Base-by-base conservation (phyloP, 306 rosid genomes). In the Senna siamea region DNA sequence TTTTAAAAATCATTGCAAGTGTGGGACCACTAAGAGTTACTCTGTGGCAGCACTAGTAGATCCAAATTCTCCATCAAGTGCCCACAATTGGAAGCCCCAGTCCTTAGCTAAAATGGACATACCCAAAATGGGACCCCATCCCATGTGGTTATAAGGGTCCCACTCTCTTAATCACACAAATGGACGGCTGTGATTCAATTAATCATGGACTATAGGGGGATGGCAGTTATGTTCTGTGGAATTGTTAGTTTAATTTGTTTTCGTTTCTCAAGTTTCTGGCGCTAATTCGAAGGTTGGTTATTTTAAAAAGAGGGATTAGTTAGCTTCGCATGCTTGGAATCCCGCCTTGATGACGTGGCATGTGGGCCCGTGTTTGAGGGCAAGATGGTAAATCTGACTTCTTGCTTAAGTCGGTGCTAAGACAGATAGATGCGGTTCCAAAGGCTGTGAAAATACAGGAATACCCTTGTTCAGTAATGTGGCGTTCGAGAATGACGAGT, bases 61-160 rank as follows among this genome's bases (percentile, higher is more conserved):
- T 66, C 70, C 53, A 79, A 37, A 37, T 37, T 54, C 71, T 58
- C 77, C 70, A 66, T 74, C 80, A 74, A 40, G 30, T 68, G 50
- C n/a, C 47, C 79, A 34, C 77, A 61, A 43, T 13, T 17, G 52
- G 64, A 77, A 26, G 41, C 69, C 26, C 48, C 63, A 26, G 32
- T 63, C 26, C 40, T 37, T 18, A 56, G 9, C 4, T 13, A 14
- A 46, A 3, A 13, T 3, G 15, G 15, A 12, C 63, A 23, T 13
- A 57, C 40, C 44, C 44, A 0, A 28, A 20, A 57, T 19, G 32
- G 76, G 55, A 22, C 76, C 70, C 70, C 37, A 1, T 41, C 28
- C 58, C 19, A 5, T 5, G 9, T 40, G 43, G 65, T 14, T 34
- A n/a, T 18, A 14, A 9, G 64, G 47, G 69, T 57, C 56, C 66